A percentile compares a stretch with the other conserved stretches of the same genome.
Evolutionary conservation across 2,329 filamentous ascomycete species (phyloP).

Genomic region (Neonectria magnoliae): DNA sequence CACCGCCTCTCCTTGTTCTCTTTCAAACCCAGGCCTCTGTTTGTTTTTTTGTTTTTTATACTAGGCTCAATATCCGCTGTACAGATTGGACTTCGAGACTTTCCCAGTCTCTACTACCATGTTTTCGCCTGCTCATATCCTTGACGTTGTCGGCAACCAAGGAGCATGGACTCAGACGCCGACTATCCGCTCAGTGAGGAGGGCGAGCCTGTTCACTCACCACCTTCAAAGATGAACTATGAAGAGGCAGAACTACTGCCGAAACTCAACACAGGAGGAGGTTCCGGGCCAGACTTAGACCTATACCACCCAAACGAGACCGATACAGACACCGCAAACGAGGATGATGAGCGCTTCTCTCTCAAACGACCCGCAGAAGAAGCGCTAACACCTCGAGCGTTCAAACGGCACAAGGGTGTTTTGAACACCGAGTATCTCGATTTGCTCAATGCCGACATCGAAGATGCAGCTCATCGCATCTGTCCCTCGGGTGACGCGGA

Average conservation of each 20-base stretch:
- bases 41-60: neutral
- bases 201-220: constrained; percentile 5
- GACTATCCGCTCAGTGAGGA: constrained; percentile 33
- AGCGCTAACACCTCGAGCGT: constrained; percentile 43
- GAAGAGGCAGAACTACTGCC: constrained; percentile 3
- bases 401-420: constrained; percentile 57
- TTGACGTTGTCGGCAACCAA: constrained; percentile 34
- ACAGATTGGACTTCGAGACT: constrained; percentile 15
- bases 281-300: constrained; percentile 25
- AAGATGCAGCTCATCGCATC: constrained; percentile 58
- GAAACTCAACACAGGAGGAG: constrained; percentile 13
- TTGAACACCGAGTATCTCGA: constrained; percentile 60
- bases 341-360: constrained; percentile 24
- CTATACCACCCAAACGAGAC: constrained; percentile 27
- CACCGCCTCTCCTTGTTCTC: neutral
- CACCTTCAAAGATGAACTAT: constrained; percentile 26
- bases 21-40: neutral
- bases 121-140: constrained; percentile 36
- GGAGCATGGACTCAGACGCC: constrained; percentile 46
- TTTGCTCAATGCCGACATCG: constrained; percentile 66
- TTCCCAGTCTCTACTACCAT: constrained; percentile 39
- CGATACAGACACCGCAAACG: constrained; percentile 17
- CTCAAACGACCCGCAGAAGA: constrained; percentile 46
- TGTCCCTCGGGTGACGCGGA: constrained; percentile 45
- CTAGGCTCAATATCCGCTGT: constrained; percentile 7